These are phyloP conservation scores for Porogramme epimiltina DNA, from an alignment of 1,284 basidiomycete genomes.

Conservation along the genomic window DNA sequence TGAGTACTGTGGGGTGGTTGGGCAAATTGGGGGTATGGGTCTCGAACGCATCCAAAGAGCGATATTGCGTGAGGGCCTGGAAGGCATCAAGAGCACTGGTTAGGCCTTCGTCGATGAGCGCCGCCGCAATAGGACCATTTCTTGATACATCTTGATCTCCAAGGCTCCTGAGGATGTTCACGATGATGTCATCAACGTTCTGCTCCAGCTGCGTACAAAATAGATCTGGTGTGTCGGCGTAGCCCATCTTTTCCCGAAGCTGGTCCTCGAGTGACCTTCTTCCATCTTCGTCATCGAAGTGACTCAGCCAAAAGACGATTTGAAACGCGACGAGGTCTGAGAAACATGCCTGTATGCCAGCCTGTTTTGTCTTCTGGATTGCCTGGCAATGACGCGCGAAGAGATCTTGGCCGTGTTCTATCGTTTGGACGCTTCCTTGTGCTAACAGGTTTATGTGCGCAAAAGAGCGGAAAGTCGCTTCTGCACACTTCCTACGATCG, in stretches of 20 bases:
- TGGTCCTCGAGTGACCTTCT: conserved; percentile 36
- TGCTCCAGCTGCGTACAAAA: conserved; percentile 43
- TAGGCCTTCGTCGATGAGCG: conserved; percentile 34
- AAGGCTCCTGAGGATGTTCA: conserved; percentile 58
- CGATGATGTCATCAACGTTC: conserved; percentile 56
- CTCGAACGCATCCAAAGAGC: conserved; percentile 46
- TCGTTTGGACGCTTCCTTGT: conserved; percentile 29
- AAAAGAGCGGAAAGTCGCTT: conserved; percentile 62
- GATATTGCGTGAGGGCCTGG: conserved; percentile 50
- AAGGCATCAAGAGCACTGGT: conserved; percentile 43
- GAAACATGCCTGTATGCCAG: conserved; percentile 69
- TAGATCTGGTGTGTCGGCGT: conserved; percentile 33
- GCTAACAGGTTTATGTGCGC: conserved; percentile 61
- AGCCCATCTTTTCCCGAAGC: conserved; percentile 38
- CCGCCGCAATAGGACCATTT: conserved; percentile 47
- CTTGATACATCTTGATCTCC: conserved; percentile 57
- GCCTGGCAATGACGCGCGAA: conserved; percentile 69
- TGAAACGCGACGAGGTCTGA: conserved; percentile 71
- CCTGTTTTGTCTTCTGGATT: conserved; percentile 48
- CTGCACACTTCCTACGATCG: conserved; percentile 60
- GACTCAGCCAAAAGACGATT: conserved; percentile 50
- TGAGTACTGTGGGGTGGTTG: conserved; percentile 45
- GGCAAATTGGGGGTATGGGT: conserved; percentile 68
- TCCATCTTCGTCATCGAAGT: conserved; percentile 8
- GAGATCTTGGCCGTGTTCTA: conserved; percentile 43